These are phyloP conservation scores for Haplographium delicatum DNA, from an alignment of 495 filamentous ascomycete genomes.

Conservation along the genomic window DNA sequence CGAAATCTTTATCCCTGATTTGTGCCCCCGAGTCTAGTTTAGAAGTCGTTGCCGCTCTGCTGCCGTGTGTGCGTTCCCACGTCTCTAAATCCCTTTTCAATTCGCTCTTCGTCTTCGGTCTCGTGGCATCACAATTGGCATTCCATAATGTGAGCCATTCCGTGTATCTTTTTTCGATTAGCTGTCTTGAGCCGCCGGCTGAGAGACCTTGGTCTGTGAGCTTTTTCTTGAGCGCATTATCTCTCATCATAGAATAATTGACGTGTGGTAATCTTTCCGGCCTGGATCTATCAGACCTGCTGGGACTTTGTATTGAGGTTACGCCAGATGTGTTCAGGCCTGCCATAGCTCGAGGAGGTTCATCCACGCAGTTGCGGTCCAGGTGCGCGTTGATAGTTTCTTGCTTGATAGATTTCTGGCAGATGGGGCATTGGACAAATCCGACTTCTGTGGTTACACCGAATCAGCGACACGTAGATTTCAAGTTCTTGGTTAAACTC, in stretches of 20 bases:
- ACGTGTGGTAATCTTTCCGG: conserved; percentile 55
- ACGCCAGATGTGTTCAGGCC: conserved; percentile 1
- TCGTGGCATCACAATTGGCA: conserved; percentile 82
- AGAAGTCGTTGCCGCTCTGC: conserved; percentile 34
- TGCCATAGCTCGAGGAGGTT: conserved; percentile 15
- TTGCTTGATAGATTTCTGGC: conserved; percentile 68
- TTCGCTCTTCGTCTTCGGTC: conserved; percentile 62
- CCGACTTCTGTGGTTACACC: conserved; percentile 54
- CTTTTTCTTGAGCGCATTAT: conserved; percentile 70
- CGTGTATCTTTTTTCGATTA: conserved; percentile 73
- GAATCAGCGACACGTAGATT: conserved; percentile 6
- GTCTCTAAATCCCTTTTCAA: conserved; percentile 70
- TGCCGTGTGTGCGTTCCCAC: conserved; percentile 77
- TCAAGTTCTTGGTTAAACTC: neutral
- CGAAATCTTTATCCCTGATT: conserved; percentile 64
- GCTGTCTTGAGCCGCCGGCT: conserved; percentile 52
- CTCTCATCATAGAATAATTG: conserved; percentile 77
- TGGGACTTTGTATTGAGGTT: conserved; percentile 14
- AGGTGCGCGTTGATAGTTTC: conserved; percentile 70
- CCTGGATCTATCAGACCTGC: too few relatives aligned
- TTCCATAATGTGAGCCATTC: conserved; percentile 98
- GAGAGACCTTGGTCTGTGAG: conserved; percentile 79
- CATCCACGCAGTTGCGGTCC: conserved; percentile 40
- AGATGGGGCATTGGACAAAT: conserved; percentile 77
- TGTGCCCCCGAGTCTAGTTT: conserved; percentile 6